Conservation (phyloP, 768 basidiomycete species). For the Cubamyces lactineus region DNA sequence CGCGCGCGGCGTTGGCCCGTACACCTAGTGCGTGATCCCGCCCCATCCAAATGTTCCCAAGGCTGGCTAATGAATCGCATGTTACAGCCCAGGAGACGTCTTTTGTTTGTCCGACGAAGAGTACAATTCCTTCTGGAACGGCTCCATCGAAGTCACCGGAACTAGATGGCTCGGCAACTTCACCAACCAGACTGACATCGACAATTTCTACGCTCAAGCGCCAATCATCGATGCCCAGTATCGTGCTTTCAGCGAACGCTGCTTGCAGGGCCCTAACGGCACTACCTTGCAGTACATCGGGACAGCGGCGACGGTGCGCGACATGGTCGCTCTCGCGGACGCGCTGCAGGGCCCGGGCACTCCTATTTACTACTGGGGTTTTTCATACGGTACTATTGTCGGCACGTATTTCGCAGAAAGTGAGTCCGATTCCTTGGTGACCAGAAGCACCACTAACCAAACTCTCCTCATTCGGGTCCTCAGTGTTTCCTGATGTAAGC, state of each 20-base stretch:
- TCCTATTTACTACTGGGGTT: conserved; percentile 20
- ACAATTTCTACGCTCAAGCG: conserved; percentile 10
- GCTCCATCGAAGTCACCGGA: conserved; percentile 12
- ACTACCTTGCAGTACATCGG: conserved; percentile 19
- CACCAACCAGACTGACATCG: conserved; percentile 17
- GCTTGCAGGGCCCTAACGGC: conserved; percentile 20
- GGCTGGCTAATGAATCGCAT: neutral
- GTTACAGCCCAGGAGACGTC: conserved; percentile 9
- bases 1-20: conserved; percentile 17
- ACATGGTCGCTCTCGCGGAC: conserved; percentile 17
- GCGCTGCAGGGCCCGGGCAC: conserved; percentile 10
- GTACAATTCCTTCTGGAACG: conserved; percentile 11
- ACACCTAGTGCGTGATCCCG: conserved; percentile 12
- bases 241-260: conserved; percentile 4
- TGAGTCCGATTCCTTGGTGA: neutral
- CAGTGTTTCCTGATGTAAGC: conserved; percentile 20
- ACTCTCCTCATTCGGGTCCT: too few relatives aligned
- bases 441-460: too few relatives aligned
- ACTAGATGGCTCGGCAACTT: conserved; percentile 15
- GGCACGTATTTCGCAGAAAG: conserved; percentile 18
- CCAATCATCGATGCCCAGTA: conserved; percentile 8
- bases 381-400: conserved; percentile 20
- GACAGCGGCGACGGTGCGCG: conserved; percentile 21
- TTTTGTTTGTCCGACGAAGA: conserved; percentile 15
- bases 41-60: neutral